Conservation (phyloP, 768 basidiomycete genomes). For the Suillus clintonianus region DNA sequence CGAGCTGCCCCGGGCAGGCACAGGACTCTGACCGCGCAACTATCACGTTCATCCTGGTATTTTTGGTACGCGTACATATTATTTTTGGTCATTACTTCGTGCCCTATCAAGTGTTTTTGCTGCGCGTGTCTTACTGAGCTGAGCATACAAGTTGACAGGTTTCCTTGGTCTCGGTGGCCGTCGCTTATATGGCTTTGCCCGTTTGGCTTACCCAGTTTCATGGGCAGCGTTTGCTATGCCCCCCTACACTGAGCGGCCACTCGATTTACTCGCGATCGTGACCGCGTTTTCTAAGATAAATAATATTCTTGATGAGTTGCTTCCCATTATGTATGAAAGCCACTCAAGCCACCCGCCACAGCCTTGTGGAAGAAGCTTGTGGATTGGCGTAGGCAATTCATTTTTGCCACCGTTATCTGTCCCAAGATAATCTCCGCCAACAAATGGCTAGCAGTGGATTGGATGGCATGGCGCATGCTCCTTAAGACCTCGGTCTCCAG, state of each 20-base stretch:
- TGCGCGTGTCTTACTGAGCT: background rate
- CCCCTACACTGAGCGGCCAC: background rate
- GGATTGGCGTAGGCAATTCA: background rate
- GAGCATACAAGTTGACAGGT: background rate
- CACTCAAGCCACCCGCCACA: background rate
- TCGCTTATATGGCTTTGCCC: background rate
- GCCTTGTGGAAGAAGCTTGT: background rate
- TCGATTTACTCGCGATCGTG: background rate
- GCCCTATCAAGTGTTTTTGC: background rate
- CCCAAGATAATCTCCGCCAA: background rate
- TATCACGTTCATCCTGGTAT: background rate
- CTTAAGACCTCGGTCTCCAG: background rate
- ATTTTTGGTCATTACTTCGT: background rate
- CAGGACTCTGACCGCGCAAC: background rate
- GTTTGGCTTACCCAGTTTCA: background rate
- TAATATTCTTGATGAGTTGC: background rate
- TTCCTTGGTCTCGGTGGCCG: background rate
- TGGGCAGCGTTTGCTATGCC: background rate
- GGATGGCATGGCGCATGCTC: background rate
- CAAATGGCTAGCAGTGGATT: conserved; percentile 10
- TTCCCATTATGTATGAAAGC: background rate
- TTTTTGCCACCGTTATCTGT: background rate
- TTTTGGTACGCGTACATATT: background rate
- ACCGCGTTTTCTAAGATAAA: background rate
- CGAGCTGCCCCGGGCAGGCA: too few relatives aligned